Conservation (phyloP, 2,329 filamentous ascomycete genomes). For the Sordariomycetes sp. region DNA sequence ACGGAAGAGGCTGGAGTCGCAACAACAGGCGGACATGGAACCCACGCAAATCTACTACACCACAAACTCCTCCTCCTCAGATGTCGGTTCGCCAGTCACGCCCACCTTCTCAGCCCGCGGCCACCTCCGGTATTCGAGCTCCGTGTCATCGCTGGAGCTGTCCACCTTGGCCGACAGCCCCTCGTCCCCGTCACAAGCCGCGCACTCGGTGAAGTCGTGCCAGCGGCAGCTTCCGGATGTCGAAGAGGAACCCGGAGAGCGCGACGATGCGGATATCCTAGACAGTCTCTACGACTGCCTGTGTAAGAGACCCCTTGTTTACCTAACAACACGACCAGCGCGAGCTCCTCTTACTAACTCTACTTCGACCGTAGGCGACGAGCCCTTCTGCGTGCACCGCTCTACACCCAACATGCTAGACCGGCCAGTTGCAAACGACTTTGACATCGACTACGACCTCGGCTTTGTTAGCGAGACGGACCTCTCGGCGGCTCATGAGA, state of each 20-base stretch:
- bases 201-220: conserved; percentile 26
- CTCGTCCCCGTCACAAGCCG: conserved; percentile 37
- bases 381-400: conserved; percentile 20
- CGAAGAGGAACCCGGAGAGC: conserved; percentile 69
- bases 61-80: conserved; percentile 50
- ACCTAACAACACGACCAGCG: neutral
- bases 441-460: conserved; percentile 52
- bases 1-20: conserved; percentile 29
- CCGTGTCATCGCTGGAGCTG: conserved; percentile 66
- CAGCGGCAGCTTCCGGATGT: conserved; percentile 70
- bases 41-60: conserved; percentile 30
- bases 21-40: conserved; percentile 16
- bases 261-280: conserved; percentile 47
- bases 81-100: conserved; percentile 58
- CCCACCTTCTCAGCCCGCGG: conserved; percentile 58
- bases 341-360: neutral
- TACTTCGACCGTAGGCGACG: conserved; percentile 33
- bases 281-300: conserved; percentile 54
- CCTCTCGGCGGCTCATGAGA: conserved; percentile 29
- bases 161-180: conserved; percentile 35
- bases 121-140: conserved; percentile 60
- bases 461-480: conserved; percentile 58
- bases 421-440: conserved; percentile 25
- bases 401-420: conserved; percentile 5
- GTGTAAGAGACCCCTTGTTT: conserved; percentile 44